Evolutionary conservation across 345 rosid species (phyloP).

Genomic region (Moringa oleifera): DNA sequence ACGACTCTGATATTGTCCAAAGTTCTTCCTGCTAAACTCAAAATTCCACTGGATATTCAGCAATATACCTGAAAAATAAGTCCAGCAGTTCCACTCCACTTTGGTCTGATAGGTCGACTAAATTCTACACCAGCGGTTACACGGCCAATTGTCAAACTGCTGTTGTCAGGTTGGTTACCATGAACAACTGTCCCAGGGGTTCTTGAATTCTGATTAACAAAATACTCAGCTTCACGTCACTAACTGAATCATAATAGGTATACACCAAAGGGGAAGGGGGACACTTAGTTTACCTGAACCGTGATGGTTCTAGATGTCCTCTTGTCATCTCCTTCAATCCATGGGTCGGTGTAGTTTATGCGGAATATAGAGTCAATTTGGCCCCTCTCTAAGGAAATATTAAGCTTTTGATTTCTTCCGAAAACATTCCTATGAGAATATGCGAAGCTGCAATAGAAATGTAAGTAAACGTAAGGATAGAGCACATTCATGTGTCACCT

Average conservation of each 20-base stretch:
- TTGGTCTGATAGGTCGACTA: conserved; percentile 91
- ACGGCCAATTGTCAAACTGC: conserved; percentile 72
- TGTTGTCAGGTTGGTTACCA: conserved; percentile 64
- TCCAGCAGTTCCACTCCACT: conserved; percentile 91
- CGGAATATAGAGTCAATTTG: conserved; percentile 94
- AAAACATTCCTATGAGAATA: conserved; percentile 92
- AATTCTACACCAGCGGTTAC: conserved; percentile 81
- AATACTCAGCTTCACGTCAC: conserved; percentile 12
- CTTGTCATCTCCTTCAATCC: conserved; percentile 98
- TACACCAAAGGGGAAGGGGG: neutral
- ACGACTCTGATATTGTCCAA: neutral
- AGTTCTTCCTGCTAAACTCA: neutral
- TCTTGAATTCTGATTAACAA: conserved; percentile 67
- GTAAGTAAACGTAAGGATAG: conserved; percentile 3
- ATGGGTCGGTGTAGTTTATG: conserved; percentile 90
- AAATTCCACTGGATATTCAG: neutral
- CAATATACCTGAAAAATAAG: conserved; percentile 74
- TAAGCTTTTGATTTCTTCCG: conserved; percentile 91
- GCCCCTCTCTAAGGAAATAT: conserved; percentile 84
- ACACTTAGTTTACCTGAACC: conserved; percentile 59
- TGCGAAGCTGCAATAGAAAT: conserved; percentile 71
- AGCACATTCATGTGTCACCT: neutral
- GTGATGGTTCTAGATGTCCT: conserved; percentile 83
- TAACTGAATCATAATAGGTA: too few relatives aligned
- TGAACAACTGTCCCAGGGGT: conserved; percentile 95